Base-by-base conservation (phyloP, 257 asterid genomes). In the Handroanthus guayacan region DNA sequence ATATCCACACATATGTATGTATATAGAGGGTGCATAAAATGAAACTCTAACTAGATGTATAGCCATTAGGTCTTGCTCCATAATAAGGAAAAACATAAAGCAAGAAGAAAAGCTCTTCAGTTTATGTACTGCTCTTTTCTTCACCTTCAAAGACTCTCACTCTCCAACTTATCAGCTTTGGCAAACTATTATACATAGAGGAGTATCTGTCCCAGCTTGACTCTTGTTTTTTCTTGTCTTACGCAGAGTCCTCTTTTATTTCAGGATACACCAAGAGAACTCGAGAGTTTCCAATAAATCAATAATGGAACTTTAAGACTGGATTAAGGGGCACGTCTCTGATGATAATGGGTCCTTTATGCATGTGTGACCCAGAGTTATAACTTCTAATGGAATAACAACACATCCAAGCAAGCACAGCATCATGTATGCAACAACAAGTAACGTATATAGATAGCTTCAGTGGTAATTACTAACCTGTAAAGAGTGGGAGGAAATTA, bases 271-370 rank as follows among this genome's bases (percentile, higher is more conserved):
- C 9, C 11, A 9, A 31, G 36, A 50, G 2, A 44, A 17, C 1
- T 76, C 58, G 43, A 34, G 44, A 56, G 51, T 34, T 54, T 38
- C 13, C 71, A 50, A 68, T 36, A 8, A 76, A n/a, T 31, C 56
- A 52, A 66, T 61, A 61, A 74, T 47, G 43, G 14, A 58, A 41
- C 77, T 72, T 25, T 4, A 11, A 11, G 14, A 70, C 18, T 16
- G 8, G 8, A 25, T 18, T n/a, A 44, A 12, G 10, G 47, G 16
- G 11, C 12, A 36, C 50, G 13, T 11, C 18, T 60, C 3, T 7
- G 9, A 74, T 63, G 64, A 37, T 47, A 72, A 9, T 17, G 5
- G 58, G 60, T 36, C 51, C 9, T 55, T 51, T 2, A 1, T 41
- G 43, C 20, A 37, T 1, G 11, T 12, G 11, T 6, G 50, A 8